Evolutionary conservation across 257 asterid species (phyloP).

Genomic region (Parsonsia alboflavescens): DNA sequence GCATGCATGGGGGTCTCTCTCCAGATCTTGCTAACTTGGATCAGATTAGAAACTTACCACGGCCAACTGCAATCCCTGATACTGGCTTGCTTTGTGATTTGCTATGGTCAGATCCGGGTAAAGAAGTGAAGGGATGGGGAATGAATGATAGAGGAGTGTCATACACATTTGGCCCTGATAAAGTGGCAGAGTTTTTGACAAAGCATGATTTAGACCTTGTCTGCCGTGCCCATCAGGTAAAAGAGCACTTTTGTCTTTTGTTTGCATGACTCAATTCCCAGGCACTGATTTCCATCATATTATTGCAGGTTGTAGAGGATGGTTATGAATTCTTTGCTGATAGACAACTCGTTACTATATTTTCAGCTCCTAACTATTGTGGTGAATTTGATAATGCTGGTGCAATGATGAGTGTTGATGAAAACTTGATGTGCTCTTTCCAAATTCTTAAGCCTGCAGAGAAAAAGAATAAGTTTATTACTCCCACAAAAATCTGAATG

Average conservation of each 20-base stretch:
- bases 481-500: conserved; percentile 25
- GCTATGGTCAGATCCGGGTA: conserved; percentile 43
- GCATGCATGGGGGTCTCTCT: conserved; percentile 45
- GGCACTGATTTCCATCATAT: conserved; percentile 2
- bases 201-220: conserved; percentile 40
- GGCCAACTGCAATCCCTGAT: conserved; percentile 36
- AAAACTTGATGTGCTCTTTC: conserved; percentile 37
- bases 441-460: conserved; percentile 45
- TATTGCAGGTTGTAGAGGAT: conserved; percentile 37
- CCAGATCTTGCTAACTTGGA: conserved; percentile 35
- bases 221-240: conserved; percentile 44
- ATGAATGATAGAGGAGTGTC: conserved; percentile 43
- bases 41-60: conserved; percentile 35
- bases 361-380: conserved; percentile 36
- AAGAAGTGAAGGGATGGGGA: conserved; percentile 43
- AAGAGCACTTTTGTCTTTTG: neutral
- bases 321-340: conserved; percentile 45
- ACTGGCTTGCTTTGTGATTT: conserved; percentile 42
- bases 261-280: neutral
- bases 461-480: conserved; percentile 33
- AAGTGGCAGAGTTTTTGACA: conserved; percentile 31
- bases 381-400: conserved; percentile 41
- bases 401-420: conserved; percentile 42
- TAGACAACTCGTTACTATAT: conserved; percentile 36
- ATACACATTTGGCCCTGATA: conserved; percentile 35